Conservation (phyloP, 2,329 filamentous ascomycete species). For the Aspergillus phoenicis region DNA sequence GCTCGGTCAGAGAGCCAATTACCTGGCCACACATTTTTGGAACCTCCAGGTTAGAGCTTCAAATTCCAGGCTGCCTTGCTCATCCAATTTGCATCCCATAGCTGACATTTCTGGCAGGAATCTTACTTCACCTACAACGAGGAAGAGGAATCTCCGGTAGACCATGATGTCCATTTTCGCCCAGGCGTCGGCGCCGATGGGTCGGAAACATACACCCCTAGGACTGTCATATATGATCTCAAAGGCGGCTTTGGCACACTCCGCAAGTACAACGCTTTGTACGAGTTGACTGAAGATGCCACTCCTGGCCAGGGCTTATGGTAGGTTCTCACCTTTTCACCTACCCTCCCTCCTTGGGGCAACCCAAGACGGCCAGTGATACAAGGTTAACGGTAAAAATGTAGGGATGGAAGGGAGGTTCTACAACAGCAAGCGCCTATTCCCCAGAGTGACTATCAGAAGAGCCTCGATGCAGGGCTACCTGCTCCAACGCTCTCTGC, state of each 20-base stretch:
- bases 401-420: constrained; percentile 67
- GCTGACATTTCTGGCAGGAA: constrained; percentile 61
- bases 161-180: constrained; percentile 88
- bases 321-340: constrained; percentile 31
- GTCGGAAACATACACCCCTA: constrained; percentile 86
- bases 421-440: constrained; percentile 71
- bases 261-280: constrained; percentile 83
- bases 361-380: background rate
- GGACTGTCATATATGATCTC: constrained; percentile 90
- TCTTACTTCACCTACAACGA: constrained; percentile 91
- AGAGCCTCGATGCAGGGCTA: constrained; percentile 72
- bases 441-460: constrained; percentile 72
- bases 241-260: constrained; percentile 92
- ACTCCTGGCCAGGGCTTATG: constrained; percentile 47
- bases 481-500: constrained; percentile 65
- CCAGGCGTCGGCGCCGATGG: constrained; percentile 80
- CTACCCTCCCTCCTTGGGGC: background rate
- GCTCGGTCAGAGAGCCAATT: constrained; percentile 90
- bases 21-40: constrained; percentile 95
- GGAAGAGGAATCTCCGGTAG: constrained; percentile 66
- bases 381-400: background rate
- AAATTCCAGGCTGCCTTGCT: background rate
- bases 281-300: constrained; percentile 59
- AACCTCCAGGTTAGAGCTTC: constrained; percentile 74
- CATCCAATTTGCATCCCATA: constrained; percentile 2